Base-by-base conservation (phyloP, 179 eudicot species). In the Patellifolia procumbens region DNA sequence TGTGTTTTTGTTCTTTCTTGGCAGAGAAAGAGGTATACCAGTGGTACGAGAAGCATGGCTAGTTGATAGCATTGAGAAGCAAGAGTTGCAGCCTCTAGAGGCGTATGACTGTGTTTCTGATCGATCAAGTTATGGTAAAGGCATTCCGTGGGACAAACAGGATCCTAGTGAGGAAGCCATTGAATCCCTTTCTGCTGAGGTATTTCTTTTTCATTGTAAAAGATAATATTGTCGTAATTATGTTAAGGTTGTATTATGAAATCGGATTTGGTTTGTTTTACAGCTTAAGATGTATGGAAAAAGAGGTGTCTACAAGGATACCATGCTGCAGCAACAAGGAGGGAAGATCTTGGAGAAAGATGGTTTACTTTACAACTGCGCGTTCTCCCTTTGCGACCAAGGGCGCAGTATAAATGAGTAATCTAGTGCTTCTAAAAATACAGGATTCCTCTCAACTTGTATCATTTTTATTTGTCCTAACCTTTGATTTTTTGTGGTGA, bases 281-380 rank as follows among this genome's bases (percentile, higher is more conserved):
- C 87, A 92, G 98, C 74, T 92, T 8, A 94, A 94, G 80, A 74
- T 92, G 68, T 89, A 86, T 72, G 98, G 98, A 10, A 94, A 92
- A 80, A 87, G 92, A 77, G 96, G 94, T 24, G 97, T 94, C 24
- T 91, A 92, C 84, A 92, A 86, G 73, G 98, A 89, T 77, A 85
- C 92, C 3, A 88, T 82, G 87, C 60, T 94, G 81, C 88, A 91
- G 62, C 88, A 92, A 46, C 78, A 82, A 80, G 92, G 89, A 26
- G 97, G 96, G 52, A 69, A 85, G 60, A 94, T 94, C 60, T 81
- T 90, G 1, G 96, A 94, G 80, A 88, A 85, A 82, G 94, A 90
- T 34, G 96, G 97, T 46, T 73, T 94, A 43, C 58, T 92, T 52
- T 88, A 82, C 78, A 94, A 94, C 70, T 94, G 98, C 26, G 91